Evolutionary conservation across 2,329 filamentous ascomycete species (phyloP).

Genomic region (Colletotrichum higginsianum): DNA sequence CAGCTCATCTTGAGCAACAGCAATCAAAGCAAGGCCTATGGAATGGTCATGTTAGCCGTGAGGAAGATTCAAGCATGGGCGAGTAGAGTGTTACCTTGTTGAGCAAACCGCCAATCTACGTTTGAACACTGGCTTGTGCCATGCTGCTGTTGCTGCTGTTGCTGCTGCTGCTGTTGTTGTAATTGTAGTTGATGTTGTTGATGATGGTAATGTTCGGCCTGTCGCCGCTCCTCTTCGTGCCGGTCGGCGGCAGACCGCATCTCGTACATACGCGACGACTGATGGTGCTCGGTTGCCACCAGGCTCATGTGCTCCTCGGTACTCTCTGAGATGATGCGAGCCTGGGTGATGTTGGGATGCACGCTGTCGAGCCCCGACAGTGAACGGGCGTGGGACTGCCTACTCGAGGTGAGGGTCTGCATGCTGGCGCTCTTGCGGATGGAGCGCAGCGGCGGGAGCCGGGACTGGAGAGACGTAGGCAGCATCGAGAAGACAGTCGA

Average conservation of each 20-base stretch:
- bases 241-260: slow-evolving; percentile 19
- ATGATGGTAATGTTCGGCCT: slow-evolving; percentile 30
- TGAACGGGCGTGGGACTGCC: slow-evolving; percentile 33
- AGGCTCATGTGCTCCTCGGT: slow-evolving; percentile 40
- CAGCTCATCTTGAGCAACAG: slow-evolving; percentile 37
- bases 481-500: slow-evolving; percentile 69
- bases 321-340: slow-evolving; percentile 35
- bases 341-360: slow-evolving; percentile 27
- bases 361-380: slow-evolving; percentile 36
- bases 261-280: slow-evolving; percentile 30
- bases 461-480: slow-evolving; percentile 65
- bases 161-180: slow-evolving; percentile 5
- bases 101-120: slow-evolving; percentile 52
- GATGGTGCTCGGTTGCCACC: slow-evolving; percentile 34
- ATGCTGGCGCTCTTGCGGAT: slow-evolving; percentile 59
- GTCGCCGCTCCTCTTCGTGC: slow-evolving; percentile 23
- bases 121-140: slow-evolving; percentile 48
- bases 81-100: slow-evolving; percentile 48
- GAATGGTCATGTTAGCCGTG: neutral
- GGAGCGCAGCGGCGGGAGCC: slow-evolving; percentile 66
- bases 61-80: neutral
- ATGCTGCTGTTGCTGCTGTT: neutral
- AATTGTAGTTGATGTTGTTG: slow-evolving; percentile 8
- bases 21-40: slow-evolving; percentile 37
- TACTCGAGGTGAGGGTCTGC: slow-evolving; percentile 41